Base-by-base conservation (phyloP, 164 flowering plant genomes). In the Akebia trifoliata region DNA sequence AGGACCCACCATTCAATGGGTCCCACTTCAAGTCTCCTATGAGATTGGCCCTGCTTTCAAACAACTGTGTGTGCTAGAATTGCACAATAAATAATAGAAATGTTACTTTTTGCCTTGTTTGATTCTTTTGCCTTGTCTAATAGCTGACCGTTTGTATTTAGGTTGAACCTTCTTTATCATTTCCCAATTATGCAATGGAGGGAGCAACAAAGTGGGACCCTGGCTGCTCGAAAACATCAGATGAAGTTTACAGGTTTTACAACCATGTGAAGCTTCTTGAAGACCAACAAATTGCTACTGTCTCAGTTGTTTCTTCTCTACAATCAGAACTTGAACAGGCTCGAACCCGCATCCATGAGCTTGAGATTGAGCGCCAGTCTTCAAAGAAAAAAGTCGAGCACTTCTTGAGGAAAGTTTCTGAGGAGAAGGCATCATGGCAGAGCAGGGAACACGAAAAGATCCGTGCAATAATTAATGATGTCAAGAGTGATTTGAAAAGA, bases 121-220 rank as follows among this genome's bases (percentile, higher is more conserved):
- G n/a, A n/a, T n/a, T n/a, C n/a, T n/a, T n/a, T n/a, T n/a, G n/a
- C n/a, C n/a, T n/a, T n/a, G n/a, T n/a, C n/a, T n/a, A n/a, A n/a
- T n/a, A n/a, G n/a, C n/a, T n/a, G n/a, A n/a, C 31, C 26, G 50
- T 22, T 22, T 26, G 56, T 28, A 47, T 58, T 22, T 56, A 84
- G 88, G 48, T 66, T 37, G 78, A 74, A 56, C 76, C 87, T 12
- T 67, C 86, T 18, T 61, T 78, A 24, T 76, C 70, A 32, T 63
- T 72, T 52, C 58, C 81, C 49, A 77, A 79, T 60, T 64, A 82
- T 36, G 86, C 84, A 32, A 86, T 84, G 95, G 98, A 91, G 72
- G 91, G 95, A 7, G 88, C 88, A 50, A 91, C 98, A 69, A 88
- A 91, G 66, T 91, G 98, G 98, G 84, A 84, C 46, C 90, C 94